These are phyloP conservation scores for Thuidium tamariscinum DNA, from an alignment of 225 moss, liverwort and hornwort genomes.

Conservation along the genomic window DNA sequence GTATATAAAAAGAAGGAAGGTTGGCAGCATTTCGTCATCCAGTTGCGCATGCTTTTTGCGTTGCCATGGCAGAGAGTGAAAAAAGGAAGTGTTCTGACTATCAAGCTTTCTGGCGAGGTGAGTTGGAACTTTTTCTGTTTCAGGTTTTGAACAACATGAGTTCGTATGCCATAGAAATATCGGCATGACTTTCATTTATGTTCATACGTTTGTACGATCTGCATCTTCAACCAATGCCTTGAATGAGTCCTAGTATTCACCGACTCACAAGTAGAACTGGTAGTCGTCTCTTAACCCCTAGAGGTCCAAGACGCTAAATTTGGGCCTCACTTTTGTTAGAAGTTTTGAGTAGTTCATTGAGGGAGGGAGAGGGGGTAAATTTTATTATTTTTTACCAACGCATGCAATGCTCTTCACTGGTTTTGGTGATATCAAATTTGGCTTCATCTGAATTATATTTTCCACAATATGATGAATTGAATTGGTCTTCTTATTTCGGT, in stretches of 20 bases:
- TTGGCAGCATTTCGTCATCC: constrained; percentile 49
- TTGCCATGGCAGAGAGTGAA: constrained; percentile 91
- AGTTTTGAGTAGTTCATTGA: neutral
- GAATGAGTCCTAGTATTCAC: neutral
- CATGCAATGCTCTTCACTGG: neutral
- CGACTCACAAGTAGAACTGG: neutral
- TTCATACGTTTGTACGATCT: neutral
- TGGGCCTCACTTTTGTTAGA: neutral
- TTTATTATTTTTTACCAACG: neutral
- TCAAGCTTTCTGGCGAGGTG: constrained; percentile 81
- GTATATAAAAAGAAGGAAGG: constrained; percentile 55
- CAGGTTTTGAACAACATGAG: neutral
- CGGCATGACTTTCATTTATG: neutral
- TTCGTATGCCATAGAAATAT: neutral
- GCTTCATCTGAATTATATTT: neutral
- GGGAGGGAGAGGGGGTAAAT: neutral
- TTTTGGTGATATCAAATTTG: neutral
- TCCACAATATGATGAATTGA: neutral
- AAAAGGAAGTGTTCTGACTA: constrained; percentile 79
- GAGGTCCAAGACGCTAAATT: neutral
- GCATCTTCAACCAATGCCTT: neutral
- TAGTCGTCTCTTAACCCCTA: neutral
- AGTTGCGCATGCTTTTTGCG: constrained; percentile 62
- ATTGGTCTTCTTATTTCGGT: neutral
- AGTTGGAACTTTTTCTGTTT: neutral